Conservation (phyloP, 73 alveolate genomes). For the Breviolum minutum region DNA sequence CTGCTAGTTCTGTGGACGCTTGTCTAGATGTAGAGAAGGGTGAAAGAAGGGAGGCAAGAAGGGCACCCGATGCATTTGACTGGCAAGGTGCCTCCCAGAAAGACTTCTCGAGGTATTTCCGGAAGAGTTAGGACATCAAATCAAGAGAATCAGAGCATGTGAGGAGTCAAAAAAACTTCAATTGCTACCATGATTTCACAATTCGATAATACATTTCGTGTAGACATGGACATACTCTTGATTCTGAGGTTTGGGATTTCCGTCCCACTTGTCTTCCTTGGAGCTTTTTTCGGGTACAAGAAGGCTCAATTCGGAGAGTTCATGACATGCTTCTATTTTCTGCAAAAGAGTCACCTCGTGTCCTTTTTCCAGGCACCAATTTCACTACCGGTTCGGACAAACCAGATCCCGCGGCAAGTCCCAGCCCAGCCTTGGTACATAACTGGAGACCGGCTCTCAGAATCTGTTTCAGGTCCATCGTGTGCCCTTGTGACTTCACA, state of each 20-base stretch:
- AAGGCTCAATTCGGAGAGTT: conserved; percentile 8
- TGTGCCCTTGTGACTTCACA: background rate
- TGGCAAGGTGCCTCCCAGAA: too few relatives aligned
- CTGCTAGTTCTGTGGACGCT: conserved; percentile 85
- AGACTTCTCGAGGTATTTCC: too few relatives aligned
- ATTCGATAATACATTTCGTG: too few relatives aligned
- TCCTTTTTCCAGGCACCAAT: conserved; percentile 38
- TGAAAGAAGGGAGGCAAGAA: background rate
- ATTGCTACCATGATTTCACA: background rate
- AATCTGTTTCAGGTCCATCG: background rate
- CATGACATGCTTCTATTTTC: too few relatives aligned
- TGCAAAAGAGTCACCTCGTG: background rate
- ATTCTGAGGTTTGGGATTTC: conserved; percentile 75
- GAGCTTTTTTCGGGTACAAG: conserved; percentile 93
- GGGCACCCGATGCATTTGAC: too few relatives aligned
- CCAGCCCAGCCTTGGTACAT: conserved; percentile 95
- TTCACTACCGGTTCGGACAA: conserved; percentile 91
- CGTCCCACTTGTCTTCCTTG: conserved; percentile 91
- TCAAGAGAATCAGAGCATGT: background rate
- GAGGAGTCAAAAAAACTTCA: background rate
- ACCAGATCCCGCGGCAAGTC: conserved; percentile 95
- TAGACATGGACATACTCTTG: background rate
- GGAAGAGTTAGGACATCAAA: too few relatives aligned
- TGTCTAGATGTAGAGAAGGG: background rate
- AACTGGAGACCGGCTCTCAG: conserved; percentile 50